These are phyloP conservation scores for Colletotrichum liriopes DNA, from an alignment of 2,329 filamentous ascomycete species.

Conservation along the genomic window DNA sequence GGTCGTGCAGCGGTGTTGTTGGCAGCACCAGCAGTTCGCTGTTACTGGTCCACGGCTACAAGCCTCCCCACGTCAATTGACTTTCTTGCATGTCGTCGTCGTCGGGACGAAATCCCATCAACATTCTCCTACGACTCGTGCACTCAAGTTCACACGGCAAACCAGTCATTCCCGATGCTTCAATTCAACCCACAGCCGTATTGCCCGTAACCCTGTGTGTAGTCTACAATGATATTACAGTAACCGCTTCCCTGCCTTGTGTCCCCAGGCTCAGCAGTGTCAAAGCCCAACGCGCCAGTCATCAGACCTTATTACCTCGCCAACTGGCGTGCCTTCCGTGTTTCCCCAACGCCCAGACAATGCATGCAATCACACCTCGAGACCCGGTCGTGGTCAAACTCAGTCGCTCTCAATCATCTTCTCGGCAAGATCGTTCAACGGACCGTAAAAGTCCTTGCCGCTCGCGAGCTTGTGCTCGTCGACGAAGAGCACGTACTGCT, in stretches of 20 bases:
- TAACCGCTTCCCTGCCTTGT: slow-evolving; percentile 28
- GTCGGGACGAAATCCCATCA: slow-evolving; percentile 16
- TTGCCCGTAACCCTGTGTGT: slow-evolving; percentile 30
- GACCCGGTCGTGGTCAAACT: slow-evolving; percentile 44
- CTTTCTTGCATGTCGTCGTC: slow-evolving; percentile 8
- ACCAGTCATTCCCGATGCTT: slow-evolving; percentile 20
- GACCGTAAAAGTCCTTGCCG: slow-evolving; percentile 98
- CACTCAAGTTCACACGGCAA: background rate
- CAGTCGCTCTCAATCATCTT: slow-evolving; percentile 97
- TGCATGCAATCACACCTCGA: slow-evolving; percentile 26
- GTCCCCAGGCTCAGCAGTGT: slow-evolving; percentile 11
- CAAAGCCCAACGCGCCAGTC: slow-evolving; percentile 28
- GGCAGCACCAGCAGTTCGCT: background rate
- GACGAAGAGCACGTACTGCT: slow-evolving; percentile 99
- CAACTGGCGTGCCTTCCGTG: slow-evolving; percentile 18
- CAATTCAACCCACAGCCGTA: slow-evolving; percentile 13
- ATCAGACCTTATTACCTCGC: slow-evolving; percentile 38
- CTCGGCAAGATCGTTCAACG: slow-evolving; percentile 94
- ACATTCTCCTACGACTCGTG: background rate
- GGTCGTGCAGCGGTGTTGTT: background rate
- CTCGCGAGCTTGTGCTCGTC: slow-evolving; percentile 95
- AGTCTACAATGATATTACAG: slow-evolving; percentile 44
- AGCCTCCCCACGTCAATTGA: slow-evolving; percentile 20
- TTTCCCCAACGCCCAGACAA: slow-evolving; percentile 43
- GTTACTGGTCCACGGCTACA: slow-evolving; percentile 5